Base-by-base conservation (phyloP, 225 moss, liverwort and hornwort genomes). In the Polytrichum commune region DNA sequence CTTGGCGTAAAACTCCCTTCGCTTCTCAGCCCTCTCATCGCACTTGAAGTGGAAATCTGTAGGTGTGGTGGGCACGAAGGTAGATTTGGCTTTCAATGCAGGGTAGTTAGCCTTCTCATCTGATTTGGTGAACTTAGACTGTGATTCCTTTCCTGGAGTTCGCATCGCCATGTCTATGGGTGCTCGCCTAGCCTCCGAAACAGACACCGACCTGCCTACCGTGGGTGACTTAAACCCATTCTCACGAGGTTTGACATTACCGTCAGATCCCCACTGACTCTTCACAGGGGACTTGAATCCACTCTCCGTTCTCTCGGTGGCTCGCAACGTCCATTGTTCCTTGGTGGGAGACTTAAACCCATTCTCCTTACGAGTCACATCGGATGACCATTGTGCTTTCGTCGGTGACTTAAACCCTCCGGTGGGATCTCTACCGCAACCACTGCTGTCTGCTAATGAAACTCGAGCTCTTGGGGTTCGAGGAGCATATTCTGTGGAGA, bases 11-110 rank as follows among this genome's bases (percentile, higher is more conserved):
- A 81, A 87, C 78, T 87, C 87, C 68, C 87, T 69, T 24, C 87
- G 81, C 46, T 87, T 87, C 73, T 87, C 87, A 18, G 87, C 87
- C 26, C 87, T 83, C 63, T 87, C 87, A 66, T 84, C 83, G 65
- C 87, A 87, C 74, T 87, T 87, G 65, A 87, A 87, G 33, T 81
- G 80, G 60, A 87, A 87, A 60, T 73, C 81, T 19, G 54, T 70
- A 26, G 86, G 80, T 73, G 72, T 81, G 20, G 86, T 83, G 22
- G 80, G 74, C 27, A 81, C 81, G 68, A 83, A 83, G 74, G 82
- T 84, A 29, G 84, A 55, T 76, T 87, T 87, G 1, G 78, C 68
- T 74, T 87, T 87, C 69, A 84, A 26, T 29, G 81, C 73, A 56
- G 87, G 84, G 58, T 70, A 68, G 54, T 54, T 68, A 8, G 46